A percentile compares a stretch with the other conserved stretches of the same genome.
phyloP scores from a whole-genome alignment of 306 rosid genomes.

The Pueraria montana region DNA sequence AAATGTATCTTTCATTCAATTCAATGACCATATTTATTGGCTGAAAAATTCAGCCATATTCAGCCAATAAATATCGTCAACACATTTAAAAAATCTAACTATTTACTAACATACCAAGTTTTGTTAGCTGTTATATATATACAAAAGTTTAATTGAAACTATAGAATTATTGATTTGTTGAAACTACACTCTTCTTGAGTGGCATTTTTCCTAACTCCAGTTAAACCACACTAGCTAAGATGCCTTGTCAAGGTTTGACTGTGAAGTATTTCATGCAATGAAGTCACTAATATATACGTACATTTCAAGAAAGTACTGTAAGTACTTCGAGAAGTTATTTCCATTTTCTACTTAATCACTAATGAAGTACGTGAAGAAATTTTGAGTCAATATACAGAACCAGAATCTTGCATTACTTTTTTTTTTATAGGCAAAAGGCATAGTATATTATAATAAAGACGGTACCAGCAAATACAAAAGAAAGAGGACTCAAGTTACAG shows the following conservation, averaged over 20 bases:
- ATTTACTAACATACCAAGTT: not conserved
- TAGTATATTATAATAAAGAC: no score
- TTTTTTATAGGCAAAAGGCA: no score
- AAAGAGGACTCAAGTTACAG: no score
- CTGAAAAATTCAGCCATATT: no score
- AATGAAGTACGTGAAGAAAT: not conserved
- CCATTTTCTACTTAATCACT: not conserved
- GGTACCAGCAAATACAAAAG: no score
- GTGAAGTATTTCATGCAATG: not conserved
- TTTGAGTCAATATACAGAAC: not conserved
- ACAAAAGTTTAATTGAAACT: not conserved
- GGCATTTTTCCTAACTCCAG: not conserved
- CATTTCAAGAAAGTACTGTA: not conserved
- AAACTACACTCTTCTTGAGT: not conserved
- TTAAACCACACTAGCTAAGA: slow-evolving; percentile 2
- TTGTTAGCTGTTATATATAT: not conserved
- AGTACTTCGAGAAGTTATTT: not conserved
- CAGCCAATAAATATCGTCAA: not conserved
- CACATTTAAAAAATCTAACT: not conserved
- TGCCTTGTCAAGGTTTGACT: not conserved
- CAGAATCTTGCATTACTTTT: not conserved
- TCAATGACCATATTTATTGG: no score
- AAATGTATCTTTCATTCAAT: not conserved
- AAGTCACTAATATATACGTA: not conserved
- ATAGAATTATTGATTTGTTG: not conserved